A percentile compares a stretch with the other conserved stretches of the same genome.
Conservation (phyloP, 306 rosid genomes). For the Dryas drummondii region DNA sequence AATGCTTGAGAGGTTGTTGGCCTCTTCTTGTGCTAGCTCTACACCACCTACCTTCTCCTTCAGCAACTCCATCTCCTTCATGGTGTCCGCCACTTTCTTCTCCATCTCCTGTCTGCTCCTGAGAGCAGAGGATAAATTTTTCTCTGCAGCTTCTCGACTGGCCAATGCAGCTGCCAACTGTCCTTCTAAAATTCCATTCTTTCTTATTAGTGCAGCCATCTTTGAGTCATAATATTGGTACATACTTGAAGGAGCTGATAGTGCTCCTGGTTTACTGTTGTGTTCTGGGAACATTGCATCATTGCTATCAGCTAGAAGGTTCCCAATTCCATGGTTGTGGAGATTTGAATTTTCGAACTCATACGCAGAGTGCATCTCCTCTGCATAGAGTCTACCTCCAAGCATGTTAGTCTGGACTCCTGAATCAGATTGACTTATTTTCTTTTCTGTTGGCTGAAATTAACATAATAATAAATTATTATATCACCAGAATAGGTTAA, state of each 20-base stretch:
- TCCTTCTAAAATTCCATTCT: constrained; percentile 75
- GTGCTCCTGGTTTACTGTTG: constrained; percentile 47
- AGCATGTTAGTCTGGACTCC: constrained; percentile 40
- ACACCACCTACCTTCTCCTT: constrained; percentile 73
- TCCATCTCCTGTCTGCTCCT: constrained; percentile 76
- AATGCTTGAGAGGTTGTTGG: constrained; percentile 70
- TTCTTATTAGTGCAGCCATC: constrained; percentile 62
- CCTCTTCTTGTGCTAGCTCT: constrained; percentile 86
- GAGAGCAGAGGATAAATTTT: constrained; percentile 58
- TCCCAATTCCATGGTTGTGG: constrained; percentile 47
- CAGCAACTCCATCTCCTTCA: constrained; percentile 68
- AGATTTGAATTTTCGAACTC: constrained; percentile 51
- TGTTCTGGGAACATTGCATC: constrained; percentile 46
- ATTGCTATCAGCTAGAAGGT: constrained; percentile 39
- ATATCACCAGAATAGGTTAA: not conserved
- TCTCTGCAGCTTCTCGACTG: constrained; percentile 74
- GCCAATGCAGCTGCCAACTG: constrained; percentile 75
- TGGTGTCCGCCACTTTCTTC: constrained; percentile 52
- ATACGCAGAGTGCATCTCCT: constrained; percentile 37
- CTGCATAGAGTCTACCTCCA: constrained; percentile 49
- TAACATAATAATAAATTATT: constrained; percentile 2
- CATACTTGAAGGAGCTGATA: constrained; percentile 57
- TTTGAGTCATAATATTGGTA: constrained; percentile 71
- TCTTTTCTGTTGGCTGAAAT: constrained; percentile 57
- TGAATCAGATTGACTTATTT: constrained; percentile 40